Percentiles rank a stretch among this genome's conserved stretches.
These are phyloP conservation scores for Nymphaea colorata DNA, from an alignment of 164 flowering plant genomes.

Conservation along the genomic window DNA sequence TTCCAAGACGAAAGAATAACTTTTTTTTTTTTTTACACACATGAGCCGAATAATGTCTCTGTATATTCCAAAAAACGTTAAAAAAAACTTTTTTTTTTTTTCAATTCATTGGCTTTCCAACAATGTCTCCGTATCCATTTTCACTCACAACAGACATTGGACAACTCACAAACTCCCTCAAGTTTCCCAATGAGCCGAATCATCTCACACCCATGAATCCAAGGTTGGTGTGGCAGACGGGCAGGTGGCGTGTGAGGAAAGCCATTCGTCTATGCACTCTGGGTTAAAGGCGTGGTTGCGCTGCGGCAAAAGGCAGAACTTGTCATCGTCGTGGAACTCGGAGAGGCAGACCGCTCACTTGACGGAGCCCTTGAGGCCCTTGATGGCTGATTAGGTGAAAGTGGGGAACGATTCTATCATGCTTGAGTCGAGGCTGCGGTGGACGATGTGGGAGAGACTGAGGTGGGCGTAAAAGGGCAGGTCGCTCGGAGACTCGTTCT, in stretches of 20 bases:
- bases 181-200: too few species aligned
- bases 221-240: conserved; percentile 12
- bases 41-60: too few species aligned
- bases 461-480: background rate
- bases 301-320: background rate
- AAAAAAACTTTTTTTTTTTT: too few species aligned
- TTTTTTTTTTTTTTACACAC: too few species aligned
- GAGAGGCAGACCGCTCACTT: conserved; percentile 5
- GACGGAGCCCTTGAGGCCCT: background rate
- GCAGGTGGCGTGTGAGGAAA: background rate
- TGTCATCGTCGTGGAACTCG: background rate
- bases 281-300: background rate
- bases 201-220: too few species aligned
- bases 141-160: too few species aligned
- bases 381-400: background rate
- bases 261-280: background rate
- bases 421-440: conserved; percentile 17
- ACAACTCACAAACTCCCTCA: too few species aligned
- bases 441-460: conserved; percentile 4
- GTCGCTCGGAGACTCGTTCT: background rate
- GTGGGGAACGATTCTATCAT: conserved; percentile 11
- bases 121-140: too few species aligned
- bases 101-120: too few species aligned
- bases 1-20: too few species aligned
- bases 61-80: too few species aligned